Base-by-base conservation (phyloP, 1,284 basidiomycete species). In the Puccinia polysora region DNA sequence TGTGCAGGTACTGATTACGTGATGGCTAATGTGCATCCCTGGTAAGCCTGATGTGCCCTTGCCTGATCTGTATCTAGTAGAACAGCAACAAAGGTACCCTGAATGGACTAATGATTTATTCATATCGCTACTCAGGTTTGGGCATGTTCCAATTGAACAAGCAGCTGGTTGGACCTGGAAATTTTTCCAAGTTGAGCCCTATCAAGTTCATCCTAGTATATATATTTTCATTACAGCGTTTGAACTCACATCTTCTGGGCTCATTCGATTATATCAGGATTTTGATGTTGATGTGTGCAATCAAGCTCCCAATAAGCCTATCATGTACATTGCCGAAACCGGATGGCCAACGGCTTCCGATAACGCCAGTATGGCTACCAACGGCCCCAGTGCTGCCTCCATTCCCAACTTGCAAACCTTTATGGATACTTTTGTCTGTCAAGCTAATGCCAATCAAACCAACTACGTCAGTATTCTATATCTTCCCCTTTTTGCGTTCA, bases 361-460 rank as follows among this genome's bases (percentile, higher is more conserved):
- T 32, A 69, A 59, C n/a, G 55, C 56, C 8, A 47, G 30, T 4
- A 59, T 49, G 43, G 77, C 82, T 73, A 86, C 88, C 75, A 89
- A 88, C 0, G 84, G 85, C 15, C 77, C 76, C 62, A 86, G 87
- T 32, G 80, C 80, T 53, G 90, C 91, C 6, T 88, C 86, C 0
- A 82, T 85, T 20, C 81, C 81, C 2, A 88, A 89, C 76, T 82
- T 94, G 43, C 87, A 88, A 79, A 86, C 83, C 5, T 95, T 91
- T 83, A 79, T 97, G 62, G 84, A 95, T 77, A 86, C 84, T 0
- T 97, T 91, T 77, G 87, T 94, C 32, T 97, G 94, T 79, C 85
- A 88, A 76, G 89, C 92, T 10, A 97, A 93, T 80, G 71, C 79
- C 40, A 89, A 91, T 75, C 84, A 85, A 43, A 89, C 90, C 6